Percentiles rank a stretch among this genome's conserved stretches.
Conservation (phyloP, 129 eudicot genomes). For the Helianthus annuus region HanXRQr2.0-SUNRISE NC_035435.2:112409180-112409679, state of each 20-base stretch:
- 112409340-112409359: constrained; percentile 97
- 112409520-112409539: constrained; percentile 38
- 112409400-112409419: constrained; percentile 45
- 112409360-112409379: constrained; percentile 93
- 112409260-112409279: constrained; percentile 62
- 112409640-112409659: constrained; percentile 57
- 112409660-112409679: constrained; percentile 67
- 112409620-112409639: constrained; percentile 67
- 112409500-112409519: constrained; percentile 56
- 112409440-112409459: constrained; percentile 45
- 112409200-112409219: constrained; percentile 57
- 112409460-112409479: constrained; percentile 30
- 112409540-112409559: constrained; percentile 61
- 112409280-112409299: constrained; percentile 52
- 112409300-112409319: constrained; percentile 84
- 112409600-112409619: constrained; percentile 49
- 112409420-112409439: constrained; percentile 51
- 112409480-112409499: constrained; percentile 45
- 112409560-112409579: constrained; percentile 67
- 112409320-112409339: constrained; percentile 84
- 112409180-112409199: constrained; percentile 33
- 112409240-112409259: constrained; percentile 82
- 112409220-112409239: constrained; percentile 73
- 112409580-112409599: constrained; percentile 57
- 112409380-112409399: constrained; percentile 72